Evolutionary conservation across 176 grass and related monocot genomes (phyloP).

Genomic region (Paspalum notatum): DNA sequence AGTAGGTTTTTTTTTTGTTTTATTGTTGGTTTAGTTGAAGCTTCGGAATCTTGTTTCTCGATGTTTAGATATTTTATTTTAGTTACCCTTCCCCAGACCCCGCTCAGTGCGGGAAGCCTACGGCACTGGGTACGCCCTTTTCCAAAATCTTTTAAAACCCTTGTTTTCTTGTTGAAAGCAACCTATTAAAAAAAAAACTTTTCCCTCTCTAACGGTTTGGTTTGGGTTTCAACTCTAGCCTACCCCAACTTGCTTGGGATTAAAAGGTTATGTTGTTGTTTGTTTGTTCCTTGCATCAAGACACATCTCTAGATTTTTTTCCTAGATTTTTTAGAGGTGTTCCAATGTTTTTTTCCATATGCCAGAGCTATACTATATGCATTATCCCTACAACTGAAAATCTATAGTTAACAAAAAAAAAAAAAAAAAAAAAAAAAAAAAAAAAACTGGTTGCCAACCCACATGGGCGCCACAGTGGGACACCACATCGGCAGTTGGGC

Average conservation of each 20-base stretch:
- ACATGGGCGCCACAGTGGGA: not conserved
- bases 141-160: no score
- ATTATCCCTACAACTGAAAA: not conserved
- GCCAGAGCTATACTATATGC: not conserved
- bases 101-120: no score
- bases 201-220: no score
- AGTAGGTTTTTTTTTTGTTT: not conserved
- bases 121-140: no score
- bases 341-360: not conserved
- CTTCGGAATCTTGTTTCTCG: not conserved
- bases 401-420: not conserved
- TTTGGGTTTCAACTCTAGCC: no score
- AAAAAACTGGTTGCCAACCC: not conserved
- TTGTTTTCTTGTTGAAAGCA: no score
- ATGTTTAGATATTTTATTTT: no score
- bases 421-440: not conserved
- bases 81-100: no score
- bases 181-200: no score
- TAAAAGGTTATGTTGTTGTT: no score
- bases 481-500: not conserved
- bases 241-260: no score
- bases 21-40: not conserved
- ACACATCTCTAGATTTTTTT: not conserved
- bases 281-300: not conserved
- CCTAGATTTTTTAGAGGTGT: not conserved